Conservation (phyloP, 805 yeast genomes). For the Kodamaea lidongshanica region DNA sequence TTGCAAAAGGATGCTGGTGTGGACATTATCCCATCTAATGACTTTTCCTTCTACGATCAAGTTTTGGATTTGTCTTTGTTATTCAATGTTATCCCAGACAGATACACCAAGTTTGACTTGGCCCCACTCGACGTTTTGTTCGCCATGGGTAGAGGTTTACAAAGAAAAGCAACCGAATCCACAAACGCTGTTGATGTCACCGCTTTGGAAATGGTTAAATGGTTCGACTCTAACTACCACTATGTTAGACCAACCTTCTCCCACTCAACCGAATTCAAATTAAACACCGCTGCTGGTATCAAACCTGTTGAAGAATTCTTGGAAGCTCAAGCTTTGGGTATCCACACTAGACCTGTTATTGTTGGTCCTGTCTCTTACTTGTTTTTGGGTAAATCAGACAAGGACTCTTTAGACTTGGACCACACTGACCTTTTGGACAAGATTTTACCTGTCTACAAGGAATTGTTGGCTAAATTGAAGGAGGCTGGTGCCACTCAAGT, state of each 20-base stretch:
- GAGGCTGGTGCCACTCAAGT: conserved; percentile 93
- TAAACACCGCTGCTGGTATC: conserved; percentile 62
- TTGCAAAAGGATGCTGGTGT: conserved; percentile 96
- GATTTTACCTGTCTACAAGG: conserved; percentile 88
- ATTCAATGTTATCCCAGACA: conserved; percentile 94
- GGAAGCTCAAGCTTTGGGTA: conserved; percentile 95
- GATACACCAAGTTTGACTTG: conserved; percentile 89
- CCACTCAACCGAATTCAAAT: conserved; percentile 89
- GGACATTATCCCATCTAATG: conserved; percentile 94
- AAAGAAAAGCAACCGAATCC: conserved; percentile 87
- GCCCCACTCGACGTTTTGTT: conserved; percentile 86
- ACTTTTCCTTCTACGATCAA: conserved; percentile 97
- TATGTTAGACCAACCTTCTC: conserved; percentile 99
- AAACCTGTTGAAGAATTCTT: conserved; percentile 97
- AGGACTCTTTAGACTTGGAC: conserved; percentile 91
- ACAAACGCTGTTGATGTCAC: conserved; percentile 93
- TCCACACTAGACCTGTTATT: conserved; percentile 95
- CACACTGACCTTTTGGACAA: conserved; percentile 87
- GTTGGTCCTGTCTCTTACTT: conserved; percentile 96
- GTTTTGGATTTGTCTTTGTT: conserved; percentile 86
- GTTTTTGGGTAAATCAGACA: conserved; percentile 95
- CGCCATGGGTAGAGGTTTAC: conserved; percentile 99
- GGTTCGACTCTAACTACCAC: conserved; percentile 99
- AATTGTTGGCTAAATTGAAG: conserved; percentile 78
- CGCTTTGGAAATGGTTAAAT: conserved; percentile 98